These are phyloP conservation scores for Lasiodiplodia citricola DNA, from an alignment of 2,329 filamentous ascomycete species.

Conservation along the genomic window DNA sequence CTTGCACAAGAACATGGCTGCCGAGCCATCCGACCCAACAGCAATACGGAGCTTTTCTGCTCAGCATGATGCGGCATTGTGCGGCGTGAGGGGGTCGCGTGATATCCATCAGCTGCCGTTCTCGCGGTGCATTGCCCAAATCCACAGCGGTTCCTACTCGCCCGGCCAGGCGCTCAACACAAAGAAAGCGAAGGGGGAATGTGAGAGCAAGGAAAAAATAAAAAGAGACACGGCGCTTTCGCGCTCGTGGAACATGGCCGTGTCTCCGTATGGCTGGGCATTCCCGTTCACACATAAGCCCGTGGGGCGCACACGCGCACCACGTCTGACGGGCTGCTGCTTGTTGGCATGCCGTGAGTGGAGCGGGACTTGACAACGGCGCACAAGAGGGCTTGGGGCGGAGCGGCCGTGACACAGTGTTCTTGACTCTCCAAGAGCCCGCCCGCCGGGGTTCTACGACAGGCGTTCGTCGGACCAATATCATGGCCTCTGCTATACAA, in stretches of 20 bases:
- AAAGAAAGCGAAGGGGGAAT: neutral
- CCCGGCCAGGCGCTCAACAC: neutral
- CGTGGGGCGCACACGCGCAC: constrained; percentile 17
- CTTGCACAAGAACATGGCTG: neutral
- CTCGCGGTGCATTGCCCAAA: constrained; percentile 12
- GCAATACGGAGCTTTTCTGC: neutral
- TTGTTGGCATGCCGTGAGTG: constrained; percentile 6
- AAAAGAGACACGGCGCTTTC: constrained; percentile 24
- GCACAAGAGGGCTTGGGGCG: neutral
- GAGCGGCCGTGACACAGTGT: neutral
- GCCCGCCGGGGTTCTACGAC: constrained; percentile 6
- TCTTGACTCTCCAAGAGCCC: neutral
- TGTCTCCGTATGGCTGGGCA: constrained; percentile 11
- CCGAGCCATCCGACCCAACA: neutral
- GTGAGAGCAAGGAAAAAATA: constrained; percentile 25
- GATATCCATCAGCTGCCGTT: neutral
- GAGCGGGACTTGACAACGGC: constrained; percentile 5
- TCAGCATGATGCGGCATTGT: neutral
- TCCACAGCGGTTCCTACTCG: neutral
- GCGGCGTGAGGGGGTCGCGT: constrained; percentile 15
- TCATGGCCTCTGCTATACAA: constrained; percentile 20
- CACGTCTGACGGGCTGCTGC: constrained; percentile 16
- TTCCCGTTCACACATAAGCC: constrained; percentile 16
- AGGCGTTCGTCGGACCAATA: constrained; percentile 12
- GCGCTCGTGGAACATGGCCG: constrained; percentile 13